Conservation (phyloP, 345 rosid genomes). For the Eucalyptus caleyi region DNA sequence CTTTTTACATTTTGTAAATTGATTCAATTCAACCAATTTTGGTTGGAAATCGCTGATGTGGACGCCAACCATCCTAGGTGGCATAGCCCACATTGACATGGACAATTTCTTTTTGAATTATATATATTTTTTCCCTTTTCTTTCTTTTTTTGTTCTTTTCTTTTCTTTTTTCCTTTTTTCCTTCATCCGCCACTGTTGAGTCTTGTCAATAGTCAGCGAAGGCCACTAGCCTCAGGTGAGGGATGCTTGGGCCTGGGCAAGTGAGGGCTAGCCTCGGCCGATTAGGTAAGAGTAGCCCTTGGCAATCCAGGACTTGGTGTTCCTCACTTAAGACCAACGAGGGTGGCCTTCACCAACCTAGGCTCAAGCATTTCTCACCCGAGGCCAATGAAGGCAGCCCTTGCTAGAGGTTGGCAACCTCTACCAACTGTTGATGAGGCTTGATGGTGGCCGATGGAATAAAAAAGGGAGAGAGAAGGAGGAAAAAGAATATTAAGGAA, state of each 20-base stretch:
- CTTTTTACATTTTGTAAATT: neutral
- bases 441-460: neutral
- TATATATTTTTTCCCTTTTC: no score
- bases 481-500: no score
- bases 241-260: neutral
- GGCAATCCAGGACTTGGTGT: no score
- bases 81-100: neutral
- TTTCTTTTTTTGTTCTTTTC: no score
- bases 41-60: neutral
- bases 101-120: no score
- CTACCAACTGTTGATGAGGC: neutral
- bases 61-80: accelerated
- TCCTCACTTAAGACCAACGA: neutral
- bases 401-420: neutral
- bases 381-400: neutral
- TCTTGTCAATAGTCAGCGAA: no score
- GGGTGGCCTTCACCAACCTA: neutral
- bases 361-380: neutral
- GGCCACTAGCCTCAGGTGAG: neutral
- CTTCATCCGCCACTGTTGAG: neutral
- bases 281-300: no score
- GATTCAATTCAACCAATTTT: no score
- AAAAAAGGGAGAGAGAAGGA: no score
- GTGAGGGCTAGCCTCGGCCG: neutral
- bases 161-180: neutral